Percentiles rank a stretch among this genome's conserved stretches.
These are phyloP conservation scores for Phascolomyces articulosus DNA, from an alignment of 371 early-diverging fungal species.

Conservation along the genomic window DNA sequence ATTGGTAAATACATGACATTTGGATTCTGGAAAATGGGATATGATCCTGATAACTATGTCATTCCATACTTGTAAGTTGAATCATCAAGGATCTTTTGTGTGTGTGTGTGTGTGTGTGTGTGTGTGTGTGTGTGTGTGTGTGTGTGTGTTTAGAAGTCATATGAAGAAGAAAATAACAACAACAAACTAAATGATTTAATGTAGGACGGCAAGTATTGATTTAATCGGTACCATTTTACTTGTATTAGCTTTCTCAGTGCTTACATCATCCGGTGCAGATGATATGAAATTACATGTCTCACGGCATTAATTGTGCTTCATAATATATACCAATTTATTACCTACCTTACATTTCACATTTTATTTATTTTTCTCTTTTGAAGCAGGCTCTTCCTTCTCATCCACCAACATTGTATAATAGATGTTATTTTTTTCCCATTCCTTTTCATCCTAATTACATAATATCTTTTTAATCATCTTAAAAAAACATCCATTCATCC, in stretches of 20 bases:
- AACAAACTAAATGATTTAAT: not conserved
- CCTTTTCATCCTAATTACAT: not conserved
- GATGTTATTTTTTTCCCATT: not conserved
- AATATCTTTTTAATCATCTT: too few relatives aligned
- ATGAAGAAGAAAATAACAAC: slow-evolving; percentile 25
- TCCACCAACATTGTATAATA: not conserved
- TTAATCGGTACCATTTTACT: slow-evolving; percentile 58
- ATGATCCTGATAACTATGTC: slow-evolving; percentile 84
- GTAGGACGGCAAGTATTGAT: slow-evolving; percentile 60
- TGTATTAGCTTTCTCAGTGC: slow-evolving; percentile 41
- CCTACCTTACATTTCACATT: not conserved
- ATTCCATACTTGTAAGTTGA: slow-evolving; percentile 72
- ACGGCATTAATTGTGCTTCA: not conserved
- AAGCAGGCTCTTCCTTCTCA: not conserved
- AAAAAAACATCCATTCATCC: too few relatives aligned
- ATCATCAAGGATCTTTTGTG: too few relatives aligned
- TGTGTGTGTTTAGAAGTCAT: slow-evolving; percentile 47
- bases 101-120: too few relatives aligned
- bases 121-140: not conserved
- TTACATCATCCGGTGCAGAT: slow-evolving; percentile 36
- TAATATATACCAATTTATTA: not conserved
- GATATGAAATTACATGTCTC: slow-evolving; percentile 27
- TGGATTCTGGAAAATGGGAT: slow-evolving; percentile 66
- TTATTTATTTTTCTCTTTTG: not conserved
- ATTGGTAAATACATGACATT: slow-evolving; percentile 59